Base-by-base conservation (phyloP, 805 yeast genomes). In the Metschnikowia lachancei region DNA sequence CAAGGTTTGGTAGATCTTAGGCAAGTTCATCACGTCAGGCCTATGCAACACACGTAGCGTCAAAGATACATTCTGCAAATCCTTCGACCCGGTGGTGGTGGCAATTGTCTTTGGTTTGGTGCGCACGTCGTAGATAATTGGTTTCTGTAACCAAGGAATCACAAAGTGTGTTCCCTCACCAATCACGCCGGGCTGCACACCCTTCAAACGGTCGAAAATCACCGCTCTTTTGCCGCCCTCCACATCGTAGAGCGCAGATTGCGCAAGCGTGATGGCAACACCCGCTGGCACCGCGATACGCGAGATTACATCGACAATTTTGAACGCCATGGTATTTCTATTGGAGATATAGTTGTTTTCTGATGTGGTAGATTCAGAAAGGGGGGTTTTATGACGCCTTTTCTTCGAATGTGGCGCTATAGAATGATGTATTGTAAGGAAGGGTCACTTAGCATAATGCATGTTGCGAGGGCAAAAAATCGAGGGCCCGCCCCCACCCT, bases 111-210 rank as follows among this genome's bases (percentile, higher is more conserved):
- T 83, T 49, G 99, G 99, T 65, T 89, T 92, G 39, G 99, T 97
- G 61, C 99, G 82, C 50, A 94, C 96, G 64, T 94, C 98, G 67
- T 86, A 94, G 43, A 90, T 80, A 41, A 90, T 77, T 34, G 99
- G 97, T 41, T 88, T 85, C 68, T 94, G 97, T 45, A 94, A 69
- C 91, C 97, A 91, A 34, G 99, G 99, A 54, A 92, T 74, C 41
- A 89, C 84, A 57, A 94, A 94, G 68, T 94, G 98, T 19, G 98
- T 87, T 50, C 99, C 99, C 72, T 94, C 99, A 24, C 97, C 96
- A 50, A 91, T 75, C 19, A 94, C 97, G n/a, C 73, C 71, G 59
- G 82, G 82, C 66, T 87, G 85, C 43, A 94, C 95, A 72, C 99
- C 99, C 36, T 77, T 71, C 48, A 94, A 68, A 59, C 99, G 78